phyloP scores from a whole-genome alignment of 176 grass and related monocot genomes.

The Neostapfia colusana region DNA sequence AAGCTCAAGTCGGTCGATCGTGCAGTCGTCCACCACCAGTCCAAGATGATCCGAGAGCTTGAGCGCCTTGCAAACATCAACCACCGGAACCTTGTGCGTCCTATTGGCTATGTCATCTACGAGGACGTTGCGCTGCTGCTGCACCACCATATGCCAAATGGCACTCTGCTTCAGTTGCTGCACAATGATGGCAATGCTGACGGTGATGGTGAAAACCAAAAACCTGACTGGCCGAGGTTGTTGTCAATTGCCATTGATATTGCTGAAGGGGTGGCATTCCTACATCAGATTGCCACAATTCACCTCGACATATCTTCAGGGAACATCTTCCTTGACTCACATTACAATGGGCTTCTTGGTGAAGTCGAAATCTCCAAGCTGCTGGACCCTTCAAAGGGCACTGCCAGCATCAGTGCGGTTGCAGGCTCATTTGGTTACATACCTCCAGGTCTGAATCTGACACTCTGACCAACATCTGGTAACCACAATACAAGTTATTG shows the following conservation, averaged over 20 bases:
- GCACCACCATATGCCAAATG: conserved; percentile 76
- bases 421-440: conserved; percentile 95
- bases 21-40: conserved; percentile 66
- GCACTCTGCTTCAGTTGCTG: conserved; percentile 70
- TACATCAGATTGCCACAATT: conserved; percentile 84
- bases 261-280: conserved; percentile 74
- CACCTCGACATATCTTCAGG: conserved; percentile 89
- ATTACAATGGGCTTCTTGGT: conserved; percentile 68
- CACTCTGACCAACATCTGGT: neutral
- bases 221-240: conserved; percentile 71
- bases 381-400: conserved; percentile 86
- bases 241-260: conserved; percentile 69
- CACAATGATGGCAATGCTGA: conserved; percentile 31
- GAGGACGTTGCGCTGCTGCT: conserved; percentile 74
- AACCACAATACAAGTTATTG: neutral
- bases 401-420: conserved; percentile 88
- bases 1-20: conserved; percentile 81
- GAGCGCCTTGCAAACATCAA: conserved; percentile 65
- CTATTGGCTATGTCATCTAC: conserved; percentile 87
- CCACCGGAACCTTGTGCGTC: conserved; percentile 74
- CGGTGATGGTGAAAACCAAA: conserved; percentile 1
- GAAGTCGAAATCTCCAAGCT: conserved; percentile 95
- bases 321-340: conserved; percentile 66
- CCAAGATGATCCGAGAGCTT: conserved; percentile 88
- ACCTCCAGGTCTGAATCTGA: conserved; percentile 68